Evolutionary conservation across 768 basidiomycete genomes (phyloP), one percentile per base, ranked within the genome.

Genomic region (Tylopilus felleus): DNA sequence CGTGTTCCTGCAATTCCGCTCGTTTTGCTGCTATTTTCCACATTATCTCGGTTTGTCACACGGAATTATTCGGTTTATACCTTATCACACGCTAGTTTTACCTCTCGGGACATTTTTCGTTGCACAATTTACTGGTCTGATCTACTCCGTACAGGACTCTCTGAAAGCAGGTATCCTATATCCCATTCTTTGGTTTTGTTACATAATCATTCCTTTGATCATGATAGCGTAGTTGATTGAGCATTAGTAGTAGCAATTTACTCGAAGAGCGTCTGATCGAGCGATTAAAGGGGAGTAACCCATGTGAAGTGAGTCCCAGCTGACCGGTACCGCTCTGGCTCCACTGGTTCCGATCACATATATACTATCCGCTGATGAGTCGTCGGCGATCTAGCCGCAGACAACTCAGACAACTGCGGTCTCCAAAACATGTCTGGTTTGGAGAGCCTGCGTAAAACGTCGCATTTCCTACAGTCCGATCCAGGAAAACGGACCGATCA

Each of bases 11-110:
- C 22, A 46, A 29, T 49, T 46, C 35, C 65, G 7, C 55, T 65
- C 65, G 40, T 67, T 65, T 56, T 44, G 21, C 42, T 56, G 10
- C 50, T 22, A 5, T 22, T 22, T 51, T 17, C 25, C n/a, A 46
- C 8, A 16, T 35, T 9, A 2, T 27, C 42, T 42, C 39, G 21
- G 13, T 16, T 9, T 14, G 16, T 17, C 36, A 10, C 16, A 13
- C 16, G 19, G 36, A 38, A 54, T 38, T 50, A 39, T 25, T 47
- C 40, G 8, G 45, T 55, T 52, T 27, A 65, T 53, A 60, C 55
- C 55, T 23, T 44, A 47, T 2, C 25, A 47, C 42, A 47, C 47
- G 2, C 36, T 39, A 54, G 17, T 25, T 44, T 31, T 41, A 9
- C 19, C 22, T 14, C 31, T 16, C 8, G 5, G 48, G 39, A 52